phyloP scores from a whole-genome alignment of 305 asterid species.

The Fraxinus ornus region DNA sequence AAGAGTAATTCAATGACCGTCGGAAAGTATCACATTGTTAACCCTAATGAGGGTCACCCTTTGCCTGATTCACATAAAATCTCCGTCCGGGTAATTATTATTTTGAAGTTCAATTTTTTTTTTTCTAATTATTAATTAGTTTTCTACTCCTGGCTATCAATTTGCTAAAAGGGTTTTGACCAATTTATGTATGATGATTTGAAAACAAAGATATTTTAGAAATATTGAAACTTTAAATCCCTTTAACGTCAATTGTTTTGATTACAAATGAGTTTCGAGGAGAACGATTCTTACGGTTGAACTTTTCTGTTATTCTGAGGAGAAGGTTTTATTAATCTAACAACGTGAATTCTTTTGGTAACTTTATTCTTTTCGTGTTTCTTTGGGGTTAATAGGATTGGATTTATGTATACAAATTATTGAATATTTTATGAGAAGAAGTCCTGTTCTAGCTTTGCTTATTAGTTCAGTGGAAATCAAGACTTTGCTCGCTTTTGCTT shows the following conservation, averaged over 20 bases:
- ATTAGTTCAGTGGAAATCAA: not conserved
- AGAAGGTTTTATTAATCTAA: not conserved
- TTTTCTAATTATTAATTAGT: not conserved
- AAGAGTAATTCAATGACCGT: slow-evolving; percentile 89
- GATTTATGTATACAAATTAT: not conserved
- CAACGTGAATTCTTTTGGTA: not conserved
- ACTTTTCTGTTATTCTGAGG: not conserved
- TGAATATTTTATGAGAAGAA: not conserved
- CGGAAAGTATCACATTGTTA: slow-evolving; percentile 80
- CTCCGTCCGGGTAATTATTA: slow-evolving; percentile 64
- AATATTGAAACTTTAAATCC: not conserved
- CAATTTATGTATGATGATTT: not conserved
- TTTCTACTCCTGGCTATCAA: not conserved
- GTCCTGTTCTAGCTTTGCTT: not conserved
- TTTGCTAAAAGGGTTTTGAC: not conserved
- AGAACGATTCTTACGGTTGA: not conserved
- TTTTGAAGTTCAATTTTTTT: not conserved
- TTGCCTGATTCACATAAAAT: slow-evolving; percentile 84
- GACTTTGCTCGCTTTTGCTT: not conserved
- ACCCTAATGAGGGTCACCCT: slow-evolving; percentile 76
- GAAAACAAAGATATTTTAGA: not conserved
- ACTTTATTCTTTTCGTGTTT: not conserved
- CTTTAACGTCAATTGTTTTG: not conserved
- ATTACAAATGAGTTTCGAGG: not conserved
- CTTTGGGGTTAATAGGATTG: not conserved